A percentile compares a stretch with the other conserved stretches of the same genome.
phyloP scores from a whole-genome alignment of 306 rosid species.

The Prunus davidiana region DNA sequence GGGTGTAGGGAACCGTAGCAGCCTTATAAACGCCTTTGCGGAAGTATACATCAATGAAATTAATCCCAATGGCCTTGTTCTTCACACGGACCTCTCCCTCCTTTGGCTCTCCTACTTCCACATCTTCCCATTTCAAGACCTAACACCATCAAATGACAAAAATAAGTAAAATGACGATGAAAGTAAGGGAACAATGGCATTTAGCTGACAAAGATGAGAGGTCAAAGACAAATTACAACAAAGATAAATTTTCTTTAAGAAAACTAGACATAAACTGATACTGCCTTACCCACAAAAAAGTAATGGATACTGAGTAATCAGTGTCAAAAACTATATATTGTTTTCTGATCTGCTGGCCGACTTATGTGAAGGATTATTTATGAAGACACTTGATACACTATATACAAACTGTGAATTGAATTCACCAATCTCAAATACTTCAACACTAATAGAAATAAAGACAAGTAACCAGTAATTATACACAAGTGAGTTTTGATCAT shows the following conservation, averaged over 20 bases:
- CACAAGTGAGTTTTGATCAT: too few species aligned
- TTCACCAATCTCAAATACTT: too few species aligned
- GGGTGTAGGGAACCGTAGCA: conserved; percentile 58
- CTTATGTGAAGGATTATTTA: too few species aligned
- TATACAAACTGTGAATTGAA: too few species aligned
- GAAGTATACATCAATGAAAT: conserved; percentile 23
- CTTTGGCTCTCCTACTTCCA: conserved; percentile 52
- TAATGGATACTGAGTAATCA: not conserved
- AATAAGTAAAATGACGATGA: not conserved
- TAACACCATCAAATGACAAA: conserved; percentile 7
- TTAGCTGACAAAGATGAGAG: not conserved
- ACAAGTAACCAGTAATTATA: too few species aligned
- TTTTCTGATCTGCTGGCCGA: too few species aligned
- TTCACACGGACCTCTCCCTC: conserved; percentile 74
- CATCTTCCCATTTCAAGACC: conserved; percentile 39
- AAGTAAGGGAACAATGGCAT: not conserved
- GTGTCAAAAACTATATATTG: too few species aligned
- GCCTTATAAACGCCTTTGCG: conserved; percentile 76
- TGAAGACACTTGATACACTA: not conserved
- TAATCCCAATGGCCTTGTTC: conserved; percentile 71
- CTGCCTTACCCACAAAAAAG: not conserved
- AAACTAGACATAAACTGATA: not conserved
- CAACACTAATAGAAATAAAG: too few species aligned
- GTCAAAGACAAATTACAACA: not conserved
- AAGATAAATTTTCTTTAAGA: not conserved